phyloP scores from a whole-genome alignment of 805 yeast genomes.

The Candida corydali region DNA sequence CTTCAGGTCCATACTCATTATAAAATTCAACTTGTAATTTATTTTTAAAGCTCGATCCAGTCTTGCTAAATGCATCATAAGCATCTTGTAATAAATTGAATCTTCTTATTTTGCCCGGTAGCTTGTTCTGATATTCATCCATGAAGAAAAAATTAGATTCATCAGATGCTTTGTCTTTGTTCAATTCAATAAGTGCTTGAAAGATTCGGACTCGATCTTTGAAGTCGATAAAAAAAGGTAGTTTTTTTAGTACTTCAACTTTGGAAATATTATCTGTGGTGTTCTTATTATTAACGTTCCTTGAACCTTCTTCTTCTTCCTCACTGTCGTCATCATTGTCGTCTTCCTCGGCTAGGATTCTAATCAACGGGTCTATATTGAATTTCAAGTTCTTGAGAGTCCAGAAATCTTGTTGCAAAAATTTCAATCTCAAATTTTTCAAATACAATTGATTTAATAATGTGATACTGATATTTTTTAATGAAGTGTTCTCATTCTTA shows the following conservation, averaged over 20 bases:
- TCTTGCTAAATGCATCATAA: slow-evolving; percentile 48
- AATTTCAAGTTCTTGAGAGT: slow-evolving; percentile 25
- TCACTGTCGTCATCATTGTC: slow-evolving; percentile 17
- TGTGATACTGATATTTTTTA: slow-evolving; percentile 39
- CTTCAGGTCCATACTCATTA: slow-evolving; percentile 67
- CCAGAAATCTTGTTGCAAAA: slow-evolving; percentile 57
- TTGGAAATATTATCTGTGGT: slow-evolving; percentile 19
- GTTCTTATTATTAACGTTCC: not conserved
- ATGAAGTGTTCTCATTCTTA: slow-evolving; percentile 7
- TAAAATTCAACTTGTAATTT: slow-evolving; percentile 61
- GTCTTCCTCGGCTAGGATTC: slow-evolving; percentile 41
- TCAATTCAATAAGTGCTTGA: slow-evolving; percentile 56
- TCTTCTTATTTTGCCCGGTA: slow-evolving; percentile 59
- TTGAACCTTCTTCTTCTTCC: slow-evolving; percentile 12
- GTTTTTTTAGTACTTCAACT: slow-evolving; percentile 50
- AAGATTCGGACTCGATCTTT: slow-evolving; percentile 69
- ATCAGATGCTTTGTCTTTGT: slow-evolving; percentile 28
- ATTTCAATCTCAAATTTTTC: slow-evolving; percentile 58
- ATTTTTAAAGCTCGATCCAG: slow-evolving; percentile 54
- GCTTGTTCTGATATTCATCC: slow-evolving; percentile 12
- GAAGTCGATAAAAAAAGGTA: slow-evolving; percentile 82
- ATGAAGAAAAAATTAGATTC: slow-evolving; percentile 2
- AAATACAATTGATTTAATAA: slow-evolving; percentile 61
- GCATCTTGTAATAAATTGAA: slow-evolving; percentile 76
- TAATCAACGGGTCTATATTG: slow-evolving; percentile 33